Evolutionary conservation across 805 yeast genomes (phyloP).

Genomic region (Phaffomyces opuntiae): DNA sequence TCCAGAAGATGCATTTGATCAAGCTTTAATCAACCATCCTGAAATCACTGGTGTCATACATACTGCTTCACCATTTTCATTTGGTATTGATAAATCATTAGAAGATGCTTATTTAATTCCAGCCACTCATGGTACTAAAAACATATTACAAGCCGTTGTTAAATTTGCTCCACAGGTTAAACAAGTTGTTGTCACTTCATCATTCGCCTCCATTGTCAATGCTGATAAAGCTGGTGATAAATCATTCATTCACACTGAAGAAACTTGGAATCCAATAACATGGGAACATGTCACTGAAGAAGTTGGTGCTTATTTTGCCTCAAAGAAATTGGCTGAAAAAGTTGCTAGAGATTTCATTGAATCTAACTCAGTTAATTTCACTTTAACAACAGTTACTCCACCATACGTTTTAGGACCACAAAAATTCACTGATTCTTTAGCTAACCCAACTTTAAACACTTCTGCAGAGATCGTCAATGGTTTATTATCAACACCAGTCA

Average conservation of each 20-base stretch:
- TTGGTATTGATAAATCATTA: conserved; percentile 32
- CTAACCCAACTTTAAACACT: conserved; percentile 33
- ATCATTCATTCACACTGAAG: conserved; percentile 34
- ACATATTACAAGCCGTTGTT: conserved; percentile 42
- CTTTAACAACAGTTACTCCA: conserved; percentile 44
- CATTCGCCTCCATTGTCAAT: conserved; percentile 39
- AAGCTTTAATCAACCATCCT: conserved; percentile 37
- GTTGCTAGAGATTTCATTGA: conserved; percentile 49
- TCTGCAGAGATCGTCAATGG: conserved; percentile 26
- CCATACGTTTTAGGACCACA: conserved; percentile 57
- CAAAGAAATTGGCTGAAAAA: conserved; percentile 55
- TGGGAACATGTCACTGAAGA: conserved; percentile 27
- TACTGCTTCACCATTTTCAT: conserved; percentile 53
- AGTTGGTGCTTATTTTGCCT: conserved; percentile 44
- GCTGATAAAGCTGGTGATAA: conserved; percentile 29
- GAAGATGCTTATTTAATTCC: conserved; percentile 49
- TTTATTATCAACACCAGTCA: conserved; percentile 24
- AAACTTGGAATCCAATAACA: conserved; percentile 47
- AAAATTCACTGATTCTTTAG: conserved; percentile 36
- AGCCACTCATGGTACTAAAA: conserved; percentile 47
- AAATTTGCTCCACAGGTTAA: conserved; percentile 34
- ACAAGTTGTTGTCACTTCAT: conserved; percentile 46
- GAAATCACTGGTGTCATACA: conserved; percentile 51
- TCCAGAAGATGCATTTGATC: conserved; percentile 36
- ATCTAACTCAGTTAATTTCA: conserved; percentile 26